Base-by-base conservation (phyloP, 768 basidiomycete genomes). In the Leccinellum albellum region DNA sequence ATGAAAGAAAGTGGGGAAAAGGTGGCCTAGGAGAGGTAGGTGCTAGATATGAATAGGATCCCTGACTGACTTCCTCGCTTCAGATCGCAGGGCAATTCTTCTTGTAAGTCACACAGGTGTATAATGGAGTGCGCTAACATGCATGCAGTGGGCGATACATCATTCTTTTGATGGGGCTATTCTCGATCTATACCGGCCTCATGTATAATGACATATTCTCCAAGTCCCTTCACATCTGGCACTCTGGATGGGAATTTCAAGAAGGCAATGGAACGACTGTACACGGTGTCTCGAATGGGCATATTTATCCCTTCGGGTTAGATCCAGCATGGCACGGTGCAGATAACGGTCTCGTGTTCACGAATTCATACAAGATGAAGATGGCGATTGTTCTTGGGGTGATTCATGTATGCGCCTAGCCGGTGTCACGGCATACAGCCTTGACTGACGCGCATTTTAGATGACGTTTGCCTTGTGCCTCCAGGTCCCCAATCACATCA, bases 301-400 rank as follows among this genome's bases (percentile, higher is more conserved):
- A 79, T 60, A 79, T 82, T n/a, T 98, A 99, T 76, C 85, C 89
- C 3, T 94, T 99, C 62, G 97, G 97, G 63, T 70, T 99, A 60
- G 97, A 99, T 71, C 94, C 94, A 51, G 86, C 77, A 50, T 99
- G 97, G 97, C 94, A 97, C 68, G 92, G 87, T 20, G 82, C 95
- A 6, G 91, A 92, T 62, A 99, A 99, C 68, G 79, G 79, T 2
- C 80, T 99, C 57, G 86, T 97, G 44, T 99, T 98, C 74, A 89
- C 89, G 52, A 99, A 99, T 75, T 98, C 95, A 37, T 96, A 96
- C 79, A 99, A 98, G 86, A 99, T 99, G 97, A 98, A 99, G 78
- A 94, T 98, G 93, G 91, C 93, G 21, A 87, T 99, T 67, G 84
- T 98, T 33, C 74, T 99, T 53, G 97, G 97, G 71, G 95, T 99